Evolutionary conservation across 352 stramenopile species (phyloP), one percentile per base, ranked within the genome.

Genomic region (Phytopythium kandeliae): DNA sequence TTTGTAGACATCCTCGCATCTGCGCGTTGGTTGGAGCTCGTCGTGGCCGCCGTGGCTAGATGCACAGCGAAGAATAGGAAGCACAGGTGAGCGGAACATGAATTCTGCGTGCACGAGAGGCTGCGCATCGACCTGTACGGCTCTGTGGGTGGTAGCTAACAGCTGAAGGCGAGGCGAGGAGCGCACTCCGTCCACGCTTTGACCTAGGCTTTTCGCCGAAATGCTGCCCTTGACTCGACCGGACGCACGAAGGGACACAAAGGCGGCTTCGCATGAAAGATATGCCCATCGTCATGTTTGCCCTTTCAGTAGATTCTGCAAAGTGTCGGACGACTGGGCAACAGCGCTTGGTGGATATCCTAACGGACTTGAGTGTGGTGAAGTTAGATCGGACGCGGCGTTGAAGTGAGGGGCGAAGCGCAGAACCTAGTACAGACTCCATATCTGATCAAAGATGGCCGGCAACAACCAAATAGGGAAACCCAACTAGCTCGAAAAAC

Each of bases 181-280:
- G 16, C 35, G 35, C 21, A 44, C 38, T 44, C 28, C 28, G 17
- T 12, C 21, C 15, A 16, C 11, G 21, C 21, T 28, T 17, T 10
- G 28, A 9, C 4, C 28, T 10, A 31, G 28, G 4, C 9, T 31
- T 31, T 9, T 4, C 3, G 21, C 16, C 38, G 21, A 28, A 30
- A 12, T 28, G 21, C 2, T 12, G 24, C n/a, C 38, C 4, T 12
- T 17, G 4, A 13, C 2, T 10, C 21, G 38, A 44, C 21, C 10
- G 13, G 40, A 15, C 26, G 13, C 40, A 21, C 40, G 40, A 46
- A 46, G 40, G 31, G 40, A 33, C 40, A 46, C 40, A 33, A 33
- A 15, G 13, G 35, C 17, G 2, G 10, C 28, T 31, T 31, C 2
- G 4, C 1, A 33, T 15, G 40, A 33, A 46, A 46, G 40, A 46